These are phyloP conservation scores for Thielaviopsis ethacetica DNA, from an alignment of 2,329 filamentous ascomycete genomes.

Conservation along the genomic window DNA sequence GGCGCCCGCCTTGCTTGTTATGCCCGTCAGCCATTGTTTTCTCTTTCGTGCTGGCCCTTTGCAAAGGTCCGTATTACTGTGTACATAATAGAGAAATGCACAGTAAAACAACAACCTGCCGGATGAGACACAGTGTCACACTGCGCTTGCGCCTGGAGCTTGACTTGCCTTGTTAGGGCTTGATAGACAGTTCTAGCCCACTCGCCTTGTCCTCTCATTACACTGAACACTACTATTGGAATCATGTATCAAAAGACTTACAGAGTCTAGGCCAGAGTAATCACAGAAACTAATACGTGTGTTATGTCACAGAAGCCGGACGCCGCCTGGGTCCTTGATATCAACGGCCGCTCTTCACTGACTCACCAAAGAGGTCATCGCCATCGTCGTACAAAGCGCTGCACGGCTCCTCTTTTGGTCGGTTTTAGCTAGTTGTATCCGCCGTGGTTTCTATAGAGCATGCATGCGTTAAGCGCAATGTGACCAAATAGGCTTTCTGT, in stretches of 20 bases:
- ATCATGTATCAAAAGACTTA: too few species aligned
- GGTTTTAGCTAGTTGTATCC: background rate
- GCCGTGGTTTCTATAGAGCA: background rate
- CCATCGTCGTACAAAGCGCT: background rate
- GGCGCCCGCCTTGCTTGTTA: background rate
- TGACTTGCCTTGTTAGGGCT: too few species aligned
- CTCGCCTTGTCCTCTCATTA: too few species aligned
- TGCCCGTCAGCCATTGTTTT: background rate
- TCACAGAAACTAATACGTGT: background rate
- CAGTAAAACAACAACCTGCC: too few species aligned
- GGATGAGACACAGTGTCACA: too few species aligned
- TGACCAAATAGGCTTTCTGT: background rate
- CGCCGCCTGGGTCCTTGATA: background rate
- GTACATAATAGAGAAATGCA: too few species aligned
- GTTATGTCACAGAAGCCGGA: background rate
- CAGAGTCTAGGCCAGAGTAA: too few species aligned
- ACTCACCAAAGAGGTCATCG: background rate
- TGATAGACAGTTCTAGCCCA: too few species aligned
- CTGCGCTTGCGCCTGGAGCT: too few species aligned
- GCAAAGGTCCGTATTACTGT: too few species aligned
- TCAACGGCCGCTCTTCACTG: background rate
- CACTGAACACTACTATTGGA: too few species aligned
- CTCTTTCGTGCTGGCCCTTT: background rate
- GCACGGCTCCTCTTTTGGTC: background rate
- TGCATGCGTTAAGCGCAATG: background rate